phyloP scores from a whole-genome alignment of 768 basidiomycete genomes.

The Coprinopsis sp. region DNA sequence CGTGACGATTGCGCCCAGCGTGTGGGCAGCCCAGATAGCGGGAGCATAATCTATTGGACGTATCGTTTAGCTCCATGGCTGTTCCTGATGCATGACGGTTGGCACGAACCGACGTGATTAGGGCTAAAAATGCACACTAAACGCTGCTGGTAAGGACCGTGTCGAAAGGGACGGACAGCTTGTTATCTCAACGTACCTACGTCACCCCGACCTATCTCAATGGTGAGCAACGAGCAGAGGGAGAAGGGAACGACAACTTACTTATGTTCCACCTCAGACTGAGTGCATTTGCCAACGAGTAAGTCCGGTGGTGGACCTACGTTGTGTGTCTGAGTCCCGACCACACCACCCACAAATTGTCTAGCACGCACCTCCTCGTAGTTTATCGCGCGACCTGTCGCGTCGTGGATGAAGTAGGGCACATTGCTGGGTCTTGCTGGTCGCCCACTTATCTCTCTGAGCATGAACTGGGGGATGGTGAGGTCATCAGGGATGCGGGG shows the following conservation, averaged over 20 bases:
- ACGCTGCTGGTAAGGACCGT: not conserved
- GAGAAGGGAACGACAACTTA: constrained; percentile 19
- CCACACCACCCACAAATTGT: not conserved
- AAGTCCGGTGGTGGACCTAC: constrained; percentile 37
- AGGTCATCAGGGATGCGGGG: constrained; percentile 57
- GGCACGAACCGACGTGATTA: constrained; percentile 51
- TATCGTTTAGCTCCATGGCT: constrained; percentile 1
- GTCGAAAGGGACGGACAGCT: not conserved
- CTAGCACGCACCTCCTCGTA: constrained; percentile 42
- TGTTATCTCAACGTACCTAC: constrained; percentile 37
- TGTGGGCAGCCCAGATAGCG: constrained; percentile 57
- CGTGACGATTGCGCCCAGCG: constrained; percentile 56
- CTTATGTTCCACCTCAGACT: constrained; percentile 44
- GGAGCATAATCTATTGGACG: constrained; percentile 45
- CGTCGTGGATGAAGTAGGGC: constrained; percentile 61
- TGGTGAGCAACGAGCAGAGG: constrained; percentile 7
- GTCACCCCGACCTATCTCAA: constrained; percentile 39
- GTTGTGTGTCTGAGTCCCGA: not conserved
- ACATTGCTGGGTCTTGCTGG: constrained; percentile 40
- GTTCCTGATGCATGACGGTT: not conserved
- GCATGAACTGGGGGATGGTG: constrained; percentile 62
- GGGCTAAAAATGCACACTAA: constrained; percentile 61
- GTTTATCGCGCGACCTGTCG: constrained; percentile 38
- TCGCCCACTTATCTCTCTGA: constrained; percentile 40
- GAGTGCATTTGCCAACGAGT: constrained; percentile 51